phyloP scores from a whole-genome alignment of 352 stramenopile species.

The Peronospora destructor region DNA sequence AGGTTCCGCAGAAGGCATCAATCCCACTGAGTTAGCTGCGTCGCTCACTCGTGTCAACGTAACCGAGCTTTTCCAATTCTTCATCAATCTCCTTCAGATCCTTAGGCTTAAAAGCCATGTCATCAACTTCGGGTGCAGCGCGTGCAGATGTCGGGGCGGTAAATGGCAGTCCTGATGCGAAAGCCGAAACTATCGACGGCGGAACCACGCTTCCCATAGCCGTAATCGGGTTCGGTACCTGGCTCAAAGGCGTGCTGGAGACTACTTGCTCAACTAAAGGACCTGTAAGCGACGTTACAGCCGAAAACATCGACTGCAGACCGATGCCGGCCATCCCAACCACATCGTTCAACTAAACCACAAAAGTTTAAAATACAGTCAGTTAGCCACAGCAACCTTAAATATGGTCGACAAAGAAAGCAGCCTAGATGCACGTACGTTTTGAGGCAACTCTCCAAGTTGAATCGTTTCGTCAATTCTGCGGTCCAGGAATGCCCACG shows the following conservation, averaged over 20 bases:
- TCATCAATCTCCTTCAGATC: constrained; percentile 61
- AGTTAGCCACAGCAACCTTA: neutral
- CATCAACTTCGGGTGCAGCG: constrained; percentile 13
- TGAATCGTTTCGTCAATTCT: constrained; percentile 76
- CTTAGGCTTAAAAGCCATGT: constrained; percentile 43
- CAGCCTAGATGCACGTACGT: constrained; percentile 41
- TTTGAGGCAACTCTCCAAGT: constrained; percentile 72
- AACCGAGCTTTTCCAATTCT: constrained; percentile 65
- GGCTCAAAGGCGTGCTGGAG: constrained; percentile 53
- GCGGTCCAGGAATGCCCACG: constrained; percentile 78
- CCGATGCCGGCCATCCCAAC: constrained; percentile 73
- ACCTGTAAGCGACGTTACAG: constrained; percentile 68
- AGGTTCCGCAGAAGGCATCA: neutral
- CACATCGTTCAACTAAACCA: constrained; percentile 54
- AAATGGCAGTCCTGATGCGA: constrained; percentile 42
- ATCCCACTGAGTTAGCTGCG: constrained; percentile 17
- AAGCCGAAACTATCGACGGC: constrained; percentile 35
- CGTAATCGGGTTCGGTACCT: constrained; percentile 74
- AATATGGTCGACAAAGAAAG: neutral
- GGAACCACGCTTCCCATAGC: constrained; percentile 48
- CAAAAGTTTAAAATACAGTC: neutral
- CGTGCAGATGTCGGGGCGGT: constrained; percentile 3
- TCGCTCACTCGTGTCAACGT: constrained; percentile 19
- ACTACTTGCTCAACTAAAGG: constrained; percentile 61
- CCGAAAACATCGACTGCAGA: constrained; percentile 70